phyloP scores from a whole-genome alignment of 352 stramenopile species.

The Phytopythium cucurbitacearum region DNA sequence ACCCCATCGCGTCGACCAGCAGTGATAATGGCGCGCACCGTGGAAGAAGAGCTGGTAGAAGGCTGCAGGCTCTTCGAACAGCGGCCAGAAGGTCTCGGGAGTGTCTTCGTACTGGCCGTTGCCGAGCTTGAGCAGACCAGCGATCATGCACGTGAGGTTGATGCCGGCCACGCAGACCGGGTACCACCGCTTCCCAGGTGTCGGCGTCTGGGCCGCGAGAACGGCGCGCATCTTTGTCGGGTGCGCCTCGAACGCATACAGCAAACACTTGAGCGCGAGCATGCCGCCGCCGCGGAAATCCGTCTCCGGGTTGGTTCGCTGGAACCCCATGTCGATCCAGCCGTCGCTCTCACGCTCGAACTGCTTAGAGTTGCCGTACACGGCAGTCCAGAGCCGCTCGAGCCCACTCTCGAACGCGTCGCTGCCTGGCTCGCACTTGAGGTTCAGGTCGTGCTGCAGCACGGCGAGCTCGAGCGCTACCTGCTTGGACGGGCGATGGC shows the following conservation, averaged over 20 bases:
- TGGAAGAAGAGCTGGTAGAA: conserved; percentile 81
- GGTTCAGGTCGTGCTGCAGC: conserved; percentile 60
- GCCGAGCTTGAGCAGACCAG: conserved; percentile 59
- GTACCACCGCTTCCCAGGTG: conserved; percentile 62
- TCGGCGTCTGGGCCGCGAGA: conserved; percentile 40
- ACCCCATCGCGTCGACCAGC: not conserved
- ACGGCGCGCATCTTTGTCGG: conserved; percentile 65
- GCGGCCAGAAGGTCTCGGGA: conserved; percentile 45
- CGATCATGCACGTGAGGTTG: conserved; percentile 82
- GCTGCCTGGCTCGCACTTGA: conserved; percentile 55
- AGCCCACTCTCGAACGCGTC: conserved; percentile 63
- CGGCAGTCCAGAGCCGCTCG: conserved; percentile 53
- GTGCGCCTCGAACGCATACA: conserved; percentile 78
- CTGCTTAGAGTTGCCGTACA: conserved; percentile 30
- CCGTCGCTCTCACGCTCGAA: conserved; percentile 48
- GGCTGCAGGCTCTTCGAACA: conserved; percentile 82
- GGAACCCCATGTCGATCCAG: conserved; percentile 78
- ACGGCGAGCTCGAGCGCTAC: conserved; percentile 35
- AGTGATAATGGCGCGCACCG: conserved; percentile 15
- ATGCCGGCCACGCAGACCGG: conserved; percentile 78
- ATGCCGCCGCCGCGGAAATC: conserved; percentile 81
- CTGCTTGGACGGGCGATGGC: conserved; percentile 25
- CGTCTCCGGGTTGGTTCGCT: conserved; percentile 71
- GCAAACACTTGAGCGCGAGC: conserved; percentile 79
- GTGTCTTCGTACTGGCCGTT: conserved; percentile 47